Evolutionary conservation across 257 asterid species (phyloP).

Genomic region (Jasminum sambac): DNA sequence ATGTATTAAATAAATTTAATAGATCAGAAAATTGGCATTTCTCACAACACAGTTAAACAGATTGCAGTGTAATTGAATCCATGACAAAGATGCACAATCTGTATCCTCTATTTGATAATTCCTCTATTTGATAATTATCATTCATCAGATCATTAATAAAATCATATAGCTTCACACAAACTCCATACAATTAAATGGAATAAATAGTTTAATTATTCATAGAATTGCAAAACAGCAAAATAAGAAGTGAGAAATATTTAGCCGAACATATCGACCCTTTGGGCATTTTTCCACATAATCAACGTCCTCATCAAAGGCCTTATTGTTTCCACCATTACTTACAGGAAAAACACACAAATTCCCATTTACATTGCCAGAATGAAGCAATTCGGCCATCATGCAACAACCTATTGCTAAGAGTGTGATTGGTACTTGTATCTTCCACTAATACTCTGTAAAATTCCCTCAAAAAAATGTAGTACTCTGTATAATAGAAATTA

Average conservation of each 20-base stretch:
- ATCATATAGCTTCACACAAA: neutral
- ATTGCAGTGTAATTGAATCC: neutral
- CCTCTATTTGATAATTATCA: neutral
- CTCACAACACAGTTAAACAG: neutral
- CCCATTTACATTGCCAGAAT: constrained; percentile 26
- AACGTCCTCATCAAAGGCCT: constrained; percentile 31
- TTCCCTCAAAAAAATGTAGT: too few relatives aligned
- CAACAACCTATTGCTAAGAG: too few relatives aligned
- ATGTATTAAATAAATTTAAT: neutral
- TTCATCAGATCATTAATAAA: neutral
- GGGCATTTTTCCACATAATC: constrained; percentile 66
- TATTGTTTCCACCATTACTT: constrained; percentile 21
- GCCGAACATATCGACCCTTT: constrained; percentile 67
- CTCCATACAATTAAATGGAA: neutral
- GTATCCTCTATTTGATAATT: neutral
- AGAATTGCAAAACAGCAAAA: neutral
- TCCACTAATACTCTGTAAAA: too few relatives aligned
- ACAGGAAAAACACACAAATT: constrained; percentile 26
- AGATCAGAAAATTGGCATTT: neutral
- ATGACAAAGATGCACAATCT: neutral
- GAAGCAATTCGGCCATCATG: constrained; percentile 28
- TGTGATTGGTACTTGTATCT: too few relatives aligned
- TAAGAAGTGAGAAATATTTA: constrained; percentile 22
- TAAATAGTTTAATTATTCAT: neutral
- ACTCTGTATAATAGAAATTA: too few relatives aligned